Evolutionary conservation across 768 basidiomycete genomes (phyloP).

Genomic region (Calvatia gigantea): DNA sequence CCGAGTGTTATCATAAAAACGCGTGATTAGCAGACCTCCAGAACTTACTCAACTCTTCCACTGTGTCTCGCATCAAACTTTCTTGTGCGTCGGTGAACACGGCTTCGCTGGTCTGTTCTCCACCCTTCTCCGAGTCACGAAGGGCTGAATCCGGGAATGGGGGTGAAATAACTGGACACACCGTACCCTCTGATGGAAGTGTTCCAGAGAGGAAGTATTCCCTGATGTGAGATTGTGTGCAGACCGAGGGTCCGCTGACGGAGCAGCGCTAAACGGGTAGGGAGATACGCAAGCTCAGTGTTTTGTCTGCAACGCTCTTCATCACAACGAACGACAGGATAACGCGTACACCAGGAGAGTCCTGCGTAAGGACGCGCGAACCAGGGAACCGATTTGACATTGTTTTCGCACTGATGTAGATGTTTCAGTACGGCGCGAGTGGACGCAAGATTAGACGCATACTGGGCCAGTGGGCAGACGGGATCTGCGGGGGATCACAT

Average conservation of each 20-base stretch:
- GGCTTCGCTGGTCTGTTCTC: too few species aligned
- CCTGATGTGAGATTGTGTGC: slow-evolving; percentile 30
- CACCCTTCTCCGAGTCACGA: too few species aligned
- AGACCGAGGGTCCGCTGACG: slow-evolving; percentile 27
- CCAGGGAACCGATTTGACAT: slow-evolving; percentile 31
- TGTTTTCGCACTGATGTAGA: slow-evolving; percentile 33
- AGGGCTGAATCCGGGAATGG: slow-evolving; percentile 19
- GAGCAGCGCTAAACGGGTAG: slow-evolving; percentile 30
- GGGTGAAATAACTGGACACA: slow-evolving; percentile 30
- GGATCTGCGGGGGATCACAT: slow-evolving; percentile 22
- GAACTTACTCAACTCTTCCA: neutral
- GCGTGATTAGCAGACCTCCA: neutral
- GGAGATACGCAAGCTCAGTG: neutral
- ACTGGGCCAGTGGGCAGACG: slow-evolving; percentile 26
- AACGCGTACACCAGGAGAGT: slow-evolving; percentile 32
- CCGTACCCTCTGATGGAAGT: slow-evolving; percentile 34
- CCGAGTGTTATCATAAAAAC: neutral
- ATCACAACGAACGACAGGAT: slow-evolving; percentile 6
- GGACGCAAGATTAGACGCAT: slow-evolving; percentile 1
- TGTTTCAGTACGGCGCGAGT: neutral
- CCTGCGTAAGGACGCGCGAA: slow-evolving; percentile 40
- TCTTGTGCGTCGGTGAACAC: neutral
- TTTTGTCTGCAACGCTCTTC: neutral
- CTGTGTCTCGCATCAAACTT: neutral
- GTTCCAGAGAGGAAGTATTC: slow-evolving; percentile 38